Base-by-base conservation (phyloP, 225 moss, liverwort and hornwort species). In the Pseudisothecium myosuroides region DNA sequence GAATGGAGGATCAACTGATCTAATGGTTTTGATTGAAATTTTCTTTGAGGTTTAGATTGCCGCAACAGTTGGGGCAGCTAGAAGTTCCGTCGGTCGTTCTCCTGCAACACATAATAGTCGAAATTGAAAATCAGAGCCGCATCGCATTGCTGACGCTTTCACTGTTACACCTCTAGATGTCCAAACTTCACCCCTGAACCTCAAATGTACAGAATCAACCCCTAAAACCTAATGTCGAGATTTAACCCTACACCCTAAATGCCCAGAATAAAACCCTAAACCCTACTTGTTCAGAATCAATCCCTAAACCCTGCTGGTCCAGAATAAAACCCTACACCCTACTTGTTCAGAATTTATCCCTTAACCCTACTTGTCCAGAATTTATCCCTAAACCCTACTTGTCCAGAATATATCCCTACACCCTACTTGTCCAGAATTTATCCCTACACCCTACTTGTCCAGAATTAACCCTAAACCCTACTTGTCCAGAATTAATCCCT, bases 301-400 rank as follows among this genome's bases (percentile, higher is more conserved):
- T n/a, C n/a, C n/a, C n/a, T n/a, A 11, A 47, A 47, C 10, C 29
- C 6, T 29, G 6, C 5, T 16, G 2, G 55, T 10, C 28, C 28
- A 73, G 10, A 28, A 15, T 15, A 4, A 45, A 39, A 3, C 12
- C 29, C 39, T 80, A 14, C 19, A 80, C 28, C 79, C 37, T 24
- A 9, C 0, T 9, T 45, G 29, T 29, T 17, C 10, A 45, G 43
- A 73, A 1, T 3, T 5, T 14, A 26, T 0, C 26, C 45, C 45
- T 47, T 16, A 9, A 16, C 24, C 68, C 52, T 10, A 13, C 22
- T 32, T n/a, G 26, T 43, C 72, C 66, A 67, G 66, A 21, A 43
- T 27, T 17, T 26, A 72, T 24, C 37, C 76, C 34, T 34, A 11
- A 23, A 69, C 7, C 69, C 24, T 71, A 41, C 41, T 41, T 41